These are phyloP conservation scores for Starmerella bombi DNA, from an alignment of 805 yeast species.

Conservation along the genomic window DNA sequence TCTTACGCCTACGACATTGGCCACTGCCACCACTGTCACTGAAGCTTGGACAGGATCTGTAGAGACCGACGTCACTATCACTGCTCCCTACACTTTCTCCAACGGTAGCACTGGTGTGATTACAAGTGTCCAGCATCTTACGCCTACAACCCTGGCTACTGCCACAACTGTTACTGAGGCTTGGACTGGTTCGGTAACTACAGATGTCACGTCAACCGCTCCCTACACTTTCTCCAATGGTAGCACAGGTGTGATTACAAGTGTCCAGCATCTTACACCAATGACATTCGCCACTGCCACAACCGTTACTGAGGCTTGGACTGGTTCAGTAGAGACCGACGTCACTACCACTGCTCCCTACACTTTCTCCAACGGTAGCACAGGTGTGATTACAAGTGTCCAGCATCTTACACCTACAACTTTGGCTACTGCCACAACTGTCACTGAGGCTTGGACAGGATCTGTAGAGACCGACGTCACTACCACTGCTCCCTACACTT, in stretches of 20 bases:
- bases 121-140: constrained; percentile 1
- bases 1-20: constrained; percentile 4
- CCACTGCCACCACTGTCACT: neutral
- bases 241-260: constrained; percentile 1
- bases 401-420: constrained; percentile 1
- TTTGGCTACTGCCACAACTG: neutral
- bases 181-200: neutral
- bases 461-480: neutral
- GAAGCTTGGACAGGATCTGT: neutral
- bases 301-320: neutral
- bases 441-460: constrained; percentile 1
- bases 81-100: constrained; percentile 1
- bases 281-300: constrained; percentile 1
- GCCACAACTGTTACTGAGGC: neutral
- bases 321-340: neutral
- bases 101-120: constrained; percentile 1
- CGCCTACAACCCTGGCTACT: constrained; percentile 3
- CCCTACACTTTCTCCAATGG: constrained; percentile 1
- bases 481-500: constrained; percentile 1
- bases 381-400: constrained; percentile 1
- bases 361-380: neutral
- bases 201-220: neutral
- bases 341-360: constrained; percentile 1
- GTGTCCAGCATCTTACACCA: constrained; percentile 4
- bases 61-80: neutral